phyloP scores from a whole-genome alignment of 306 rosid species.

The Cyclanthera cordifolia region DNA sequence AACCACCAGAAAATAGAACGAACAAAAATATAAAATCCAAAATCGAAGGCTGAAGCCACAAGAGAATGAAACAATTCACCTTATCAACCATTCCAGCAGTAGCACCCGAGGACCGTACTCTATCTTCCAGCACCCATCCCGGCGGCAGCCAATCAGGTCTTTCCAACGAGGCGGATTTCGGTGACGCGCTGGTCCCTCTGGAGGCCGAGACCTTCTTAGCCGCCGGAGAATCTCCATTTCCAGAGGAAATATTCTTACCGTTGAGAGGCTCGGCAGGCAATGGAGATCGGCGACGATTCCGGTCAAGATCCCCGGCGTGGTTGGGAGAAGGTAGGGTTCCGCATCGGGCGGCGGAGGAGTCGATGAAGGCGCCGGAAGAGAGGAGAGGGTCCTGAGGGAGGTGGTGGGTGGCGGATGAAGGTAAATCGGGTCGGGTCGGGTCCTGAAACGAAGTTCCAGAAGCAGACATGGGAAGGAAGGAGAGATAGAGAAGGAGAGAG shows the following conservation, averaged over 20 bases:
- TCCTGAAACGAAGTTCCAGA: conserved; percentile 10
- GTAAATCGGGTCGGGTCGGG: conserved; percentile 7
- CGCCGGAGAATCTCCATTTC: conserved; percentile 6
- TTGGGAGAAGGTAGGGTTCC: neutral
- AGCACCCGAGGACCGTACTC: conserved; percentile 45
- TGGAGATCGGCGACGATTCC: conserved; percentile 5
- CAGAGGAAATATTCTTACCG: conserved; percentile 5
- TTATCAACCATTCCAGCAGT: conserved; percentile 38
- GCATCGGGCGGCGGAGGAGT: conserved; percentile 7
- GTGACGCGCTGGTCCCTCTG: neutral
- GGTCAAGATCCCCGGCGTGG: neutral
- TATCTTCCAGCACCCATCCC: conserved; percentile 32
- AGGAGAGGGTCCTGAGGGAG: conserved; percentile 35
- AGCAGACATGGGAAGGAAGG: conserved; percentile 5
- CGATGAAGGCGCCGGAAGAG: conserved; percentile 27
- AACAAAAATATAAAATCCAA: neutral
- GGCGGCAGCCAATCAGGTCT: conserved; percentile 35
- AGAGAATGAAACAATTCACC: conserved; percentile 19
- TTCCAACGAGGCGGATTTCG: neutral
- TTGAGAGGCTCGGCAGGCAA: conserved; percentile 7
- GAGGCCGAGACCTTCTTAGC: conserved; percentile 12
- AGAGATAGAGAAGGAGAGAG: neutral
- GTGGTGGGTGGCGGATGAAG: neutral
- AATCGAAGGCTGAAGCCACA: neutral
- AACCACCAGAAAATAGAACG: neutral